Evolutionary conservation across 352 stramenopile genomes (phyloP).

Genomic region (Phytophthora meadii): DNA sequence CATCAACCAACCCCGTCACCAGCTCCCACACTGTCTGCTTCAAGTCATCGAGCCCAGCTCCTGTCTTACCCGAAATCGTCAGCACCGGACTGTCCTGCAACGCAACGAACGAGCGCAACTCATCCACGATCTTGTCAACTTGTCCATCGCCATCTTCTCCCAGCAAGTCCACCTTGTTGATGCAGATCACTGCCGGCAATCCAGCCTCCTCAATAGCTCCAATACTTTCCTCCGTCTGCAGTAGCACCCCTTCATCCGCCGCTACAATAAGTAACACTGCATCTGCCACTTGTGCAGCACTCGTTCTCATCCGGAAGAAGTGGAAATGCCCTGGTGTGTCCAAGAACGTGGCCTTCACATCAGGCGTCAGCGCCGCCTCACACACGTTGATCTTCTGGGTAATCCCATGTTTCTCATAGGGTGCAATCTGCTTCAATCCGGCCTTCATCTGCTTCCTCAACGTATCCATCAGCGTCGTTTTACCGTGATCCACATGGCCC

Average conservation of each 20-base stretch:
- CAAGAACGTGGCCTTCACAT: slow-evolving; percentile 94
- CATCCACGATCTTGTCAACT: slow-evolving; percentile 55
- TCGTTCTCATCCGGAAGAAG: slow-evolving; percentile 98
- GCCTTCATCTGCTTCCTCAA: slow-evolving; percentile 77
- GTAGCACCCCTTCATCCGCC: slow-evolving; percentile 97
- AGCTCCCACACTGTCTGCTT: slow-evolving; percentile 48
- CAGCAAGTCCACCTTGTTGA: slow-evolving; percentile 91
- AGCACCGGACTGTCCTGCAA: slow-evolving; percentile 78
- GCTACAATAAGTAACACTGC: slow-evolving; percentile 97
- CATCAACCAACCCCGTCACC: slow-evolving; percentile 35
- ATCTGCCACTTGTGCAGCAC: slow-evolving; percentile 97
- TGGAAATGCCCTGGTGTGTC: slow-evolving; percentile 99
- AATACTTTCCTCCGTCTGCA: slow-evolving; percentile 98
- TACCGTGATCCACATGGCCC: slow-evolving; percentile 99
- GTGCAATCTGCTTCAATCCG: slow-evolving; percentile 73
- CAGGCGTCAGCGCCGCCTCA: slow-evolving; percentile 88
- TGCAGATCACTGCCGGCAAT: slow-evolving; percentile 78
- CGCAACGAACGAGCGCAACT: slow-evolving; percentile 82
- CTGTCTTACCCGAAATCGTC: slow-evolving; percentile 77
- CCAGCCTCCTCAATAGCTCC: slow-evolving; percentile 81
- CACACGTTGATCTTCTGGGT: slow-evolving; percentile 99
- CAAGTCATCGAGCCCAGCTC: slow-evolving; percentile 62
- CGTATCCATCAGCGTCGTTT: slow-evolving; percentile 99
- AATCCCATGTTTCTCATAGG: slow-evolving; percentile 97
- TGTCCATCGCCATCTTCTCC: slow-evolving; percentile 37